Evolutionary conservation across 768 basidiomycete genomes (phyloP).

Genomic region (Hygrocybe punicea): DNA sequence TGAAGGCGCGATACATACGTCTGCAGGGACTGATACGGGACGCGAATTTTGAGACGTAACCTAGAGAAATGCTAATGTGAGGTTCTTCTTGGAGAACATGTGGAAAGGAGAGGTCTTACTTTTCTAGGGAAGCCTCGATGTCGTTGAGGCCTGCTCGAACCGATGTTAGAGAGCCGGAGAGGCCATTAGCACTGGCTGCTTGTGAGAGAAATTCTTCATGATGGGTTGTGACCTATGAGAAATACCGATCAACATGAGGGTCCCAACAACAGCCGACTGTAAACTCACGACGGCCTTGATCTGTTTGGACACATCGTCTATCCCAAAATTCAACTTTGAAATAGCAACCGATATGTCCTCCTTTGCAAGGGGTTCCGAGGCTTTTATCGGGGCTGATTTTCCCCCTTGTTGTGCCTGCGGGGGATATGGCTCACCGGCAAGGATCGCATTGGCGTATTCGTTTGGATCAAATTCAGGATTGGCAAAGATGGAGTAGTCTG

Average conservation of each 20-base stretch:
- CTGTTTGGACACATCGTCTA: conserved; percentile 91
- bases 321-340: conserved; percentile 78
- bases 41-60: conserved; percentile 79
- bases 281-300: conserved; percentile 73
- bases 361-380: conserved; percentile 56
- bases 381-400: conserved; percentile 33
- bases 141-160: conserved; percentile 71
- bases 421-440: conserved; percentile 78
- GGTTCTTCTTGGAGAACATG: neutral
- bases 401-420: conserved; percentile 31
- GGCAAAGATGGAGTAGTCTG: conserved; percentile 77
- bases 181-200: conserved; percentile 69
- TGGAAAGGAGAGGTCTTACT: conserved; percentile 43
- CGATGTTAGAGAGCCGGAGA: conserved; percentile 64
- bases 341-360: conserved; percentile 90
- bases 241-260: conserved; percentile 27
- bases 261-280: neutral
- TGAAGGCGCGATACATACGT: conserved; percentile 68
- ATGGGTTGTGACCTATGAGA: conserved; percentile 67
- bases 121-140: conserved; percentile 71
- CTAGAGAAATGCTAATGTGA: conserved; percentile 36
- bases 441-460: conserved; percentile 86
- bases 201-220: conserved; percentile 80
- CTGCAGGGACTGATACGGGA: conserved; percentile 75
- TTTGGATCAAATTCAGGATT: conserved; percentile 76